phyloP scores from a whole-genome alignment of 1,284 basidiomycete species.

The Leccinum pachyderme region DNA sequence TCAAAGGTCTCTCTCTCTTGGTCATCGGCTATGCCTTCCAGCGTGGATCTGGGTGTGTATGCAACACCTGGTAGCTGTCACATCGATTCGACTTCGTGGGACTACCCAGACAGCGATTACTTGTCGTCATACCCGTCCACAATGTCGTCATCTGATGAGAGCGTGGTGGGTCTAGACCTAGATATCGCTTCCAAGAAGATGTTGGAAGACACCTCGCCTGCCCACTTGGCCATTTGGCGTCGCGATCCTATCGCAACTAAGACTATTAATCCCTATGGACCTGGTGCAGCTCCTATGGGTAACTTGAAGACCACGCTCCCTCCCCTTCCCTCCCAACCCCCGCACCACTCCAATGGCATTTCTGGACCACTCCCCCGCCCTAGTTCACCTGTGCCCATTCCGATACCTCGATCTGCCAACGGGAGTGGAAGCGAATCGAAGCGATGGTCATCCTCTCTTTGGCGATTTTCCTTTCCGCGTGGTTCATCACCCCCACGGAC shows the following conservation, averaged over 20 bases:
- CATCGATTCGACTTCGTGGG: slow-evolving; percentile 32
- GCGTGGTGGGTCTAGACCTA: slow-evolving; percentile 35
- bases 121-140: slow-evolving; percentile 36
- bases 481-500: slow-evolving; percentile 33
- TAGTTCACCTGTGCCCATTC: slow-evolving; percentile 35
- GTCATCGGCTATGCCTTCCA: slow-evolving; percentile 40
- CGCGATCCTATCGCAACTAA: slow-evolving; percentile 29
- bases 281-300: slow-evolving; percentile 19
- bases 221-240: slow-evolving; percentile 34
- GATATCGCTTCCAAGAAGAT: slow-evolving; percentile 33
- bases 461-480: slow-evolving; percentile 44
- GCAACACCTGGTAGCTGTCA: slow-evolving; percentile 35
- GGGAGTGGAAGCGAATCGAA: slow-evolving; percentile 32
- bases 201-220: slow-evolving; percentile 32
- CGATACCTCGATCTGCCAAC: slow-evolving; percentile 33
- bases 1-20: slow-evolving; percentile 39
- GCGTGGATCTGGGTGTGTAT: slow-evolving; percentile 39
- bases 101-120: slow-evolving; percentile 32
- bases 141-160: slow-evolving; percentile 29
- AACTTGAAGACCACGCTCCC: slow-evolving; percentile 9
- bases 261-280: slow-evolving; percentile 27
- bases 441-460: slow-evolving; percentile 40
- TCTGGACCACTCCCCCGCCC: slow-evolving; percentile 22
- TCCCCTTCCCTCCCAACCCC: slow-evolving; percentile 11
- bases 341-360: slow-evolving; percentile 14